Base-by-base conservation (phyloP, 306 rosid genomes). In the Coriaria nepalensis region DNA sequence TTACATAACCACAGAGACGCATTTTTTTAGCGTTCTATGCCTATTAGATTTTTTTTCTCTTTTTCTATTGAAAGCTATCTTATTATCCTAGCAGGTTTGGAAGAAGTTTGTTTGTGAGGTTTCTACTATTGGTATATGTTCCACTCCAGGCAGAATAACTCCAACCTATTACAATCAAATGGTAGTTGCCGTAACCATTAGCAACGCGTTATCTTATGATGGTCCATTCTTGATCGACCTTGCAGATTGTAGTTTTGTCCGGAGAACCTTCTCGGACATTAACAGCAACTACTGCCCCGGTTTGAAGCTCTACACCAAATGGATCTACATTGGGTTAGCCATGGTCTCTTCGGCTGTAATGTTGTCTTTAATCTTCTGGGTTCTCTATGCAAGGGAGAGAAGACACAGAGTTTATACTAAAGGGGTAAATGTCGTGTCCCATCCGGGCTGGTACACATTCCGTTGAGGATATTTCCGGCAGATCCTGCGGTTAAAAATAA, bases 341-440 rank as follows among this genome's bases (percentile, higher is more conserved):
- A 20, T 67, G 62, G 54, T 67, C 29, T 63, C 82, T 2, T 44
- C 43, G 14, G 61, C 73, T 0, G 53, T 72, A 4, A 64, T 69
- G 73, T 15, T 60, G 15, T 79, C 82, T 10, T 13, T 72, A 29
- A 45, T 67, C 56, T 63, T 75, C 37, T 75, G 87, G 82, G 33
- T 69, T 6, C 15, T 65, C 50, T 66, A 50, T 43, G 72, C 62
- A 2, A 47, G 56, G 46, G 67, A 75, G 50, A 66, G 69, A 13
- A 56, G 12, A 2, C 12, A 13, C 9, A 67, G 40, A 2, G 48
- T 61, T 11, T 62, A 62, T 37, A 48, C 41, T 6, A 47, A 57
- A 55, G 40, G 35, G 5, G 54, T 37, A 38, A 29, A 1, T 10
- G 47, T 0, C 1, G 13, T 46, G 7, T 10, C 42, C 4, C 0